A percentile compares a stretch with the other conserved stretches of the same genome.
Conservation (phyloP, 495 filamentous ascomycete species). For the Hypoxylon trugodes region DNA sequence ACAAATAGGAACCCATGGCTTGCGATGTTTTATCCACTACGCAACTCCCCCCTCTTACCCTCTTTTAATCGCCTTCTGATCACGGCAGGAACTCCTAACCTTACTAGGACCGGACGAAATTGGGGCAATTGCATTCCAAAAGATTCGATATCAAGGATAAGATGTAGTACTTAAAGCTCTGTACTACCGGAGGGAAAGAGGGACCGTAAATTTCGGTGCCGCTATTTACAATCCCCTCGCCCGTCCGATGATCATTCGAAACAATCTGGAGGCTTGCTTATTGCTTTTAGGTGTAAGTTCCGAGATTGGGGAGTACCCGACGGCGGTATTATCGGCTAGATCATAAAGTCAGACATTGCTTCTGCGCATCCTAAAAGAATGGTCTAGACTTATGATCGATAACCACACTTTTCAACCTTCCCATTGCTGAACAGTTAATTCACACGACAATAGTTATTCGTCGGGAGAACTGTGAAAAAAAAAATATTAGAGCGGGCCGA, state of each 20-base stretch:
- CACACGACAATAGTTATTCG: not conserved
- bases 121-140: conserved; percentile 17
- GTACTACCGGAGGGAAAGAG: not conserved
- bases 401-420: not conserved
- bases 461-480: not conserved
- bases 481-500: conserved; percentile 10
- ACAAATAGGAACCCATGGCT: conserved; percentile 12
- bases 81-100: not conserved
- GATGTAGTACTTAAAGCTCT: not conserved
- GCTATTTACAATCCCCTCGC: conserved; percentile 3
- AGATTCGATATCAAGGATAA: conserved; percentile 8
- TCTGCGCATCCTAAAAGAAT: conserved; percentile 1
- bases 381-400: not conserved
- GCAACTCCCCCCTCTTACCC: too few relatives aligned
- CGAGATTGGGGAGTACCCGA: conserved; percentile 5
- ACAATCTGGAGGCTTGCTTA: too few relatives aligned
- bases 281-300: conserved; percentile 14
- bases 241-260: conserved; percentile 5
- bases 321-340: not conserved
- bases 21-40: conserved; percentile 4
- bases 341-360: not conserved
- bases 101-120: conserved; percentile 27
- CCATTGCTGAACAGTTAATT: not conserved
- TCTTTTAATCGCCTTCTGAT: not conserved
- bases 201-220: conserved; percentile 30